These are phyloP conservation scores for Ceriops zippeliana DNA, from an alignment of 345 rosid species.

Conservation along the genomic window DNA sequence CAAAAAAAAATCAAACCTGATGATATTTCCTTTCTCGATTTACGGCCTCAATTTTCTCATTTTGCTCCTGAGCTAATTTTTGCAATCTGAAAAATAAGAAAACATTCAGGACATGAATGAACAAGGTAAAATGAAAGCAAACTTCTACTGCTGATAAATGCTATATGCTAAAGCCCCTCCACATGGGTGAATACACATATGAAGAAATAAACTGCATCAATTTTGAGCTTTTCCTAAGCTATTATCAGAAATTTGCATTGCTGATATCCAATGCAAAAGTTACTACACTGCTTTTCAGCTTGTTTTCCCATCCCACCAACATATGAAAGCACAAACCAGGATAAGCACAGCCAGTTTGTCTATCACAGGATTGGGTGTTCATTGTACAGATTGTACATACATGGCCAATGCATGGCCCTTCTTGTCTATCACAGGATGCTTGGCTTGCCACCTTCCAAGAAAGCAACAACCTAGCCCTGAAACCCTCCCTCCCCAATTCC, in stretches of 20 bases:
- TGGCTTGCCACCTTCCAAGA: no score
- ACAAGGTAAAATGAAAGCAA: neutral
- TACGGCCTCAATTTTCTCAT: conserved; percentile 80
- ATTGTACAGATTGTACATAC: neutral
- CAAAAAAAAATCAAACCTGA: conserved; percentile 52
- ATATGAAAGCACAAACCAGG: neutral
- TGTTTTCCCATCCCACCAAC: neutral
- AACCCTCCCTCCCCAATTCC: no score
- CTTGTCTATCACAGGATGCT: neutral
- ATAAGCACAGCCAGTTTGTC: neutral
- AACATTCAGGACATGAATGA: neutral
- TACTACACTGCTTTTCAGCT: neutral
- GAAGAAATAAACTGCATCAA: neutral
- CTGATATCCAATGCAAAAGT: neutral
- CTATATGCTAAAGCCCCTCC: neutral
- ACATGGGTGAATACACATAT: neutral
- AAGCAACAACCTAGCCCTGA: no score
- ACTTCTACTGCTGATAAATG: neutral
- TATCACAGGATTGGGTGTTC: neutral
- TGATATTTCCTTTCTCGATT: conserved; percentile 92
- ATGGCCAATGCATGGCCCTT: neutral
- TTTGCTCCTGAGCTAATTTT: conserved; percentile 70
- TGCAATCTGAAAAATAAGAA: conserved; percentile 52
- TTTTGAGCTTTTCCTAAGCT: neutral
- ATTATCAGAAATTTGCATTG: neutral